Percentiles rank a stretch among this genome's conserved stretches.
These are phyloP conservation scores for Pythium pectinolyticum DNA, from an alignment of 352 stramenopile species.

Conservation along the genomic window DNA sequence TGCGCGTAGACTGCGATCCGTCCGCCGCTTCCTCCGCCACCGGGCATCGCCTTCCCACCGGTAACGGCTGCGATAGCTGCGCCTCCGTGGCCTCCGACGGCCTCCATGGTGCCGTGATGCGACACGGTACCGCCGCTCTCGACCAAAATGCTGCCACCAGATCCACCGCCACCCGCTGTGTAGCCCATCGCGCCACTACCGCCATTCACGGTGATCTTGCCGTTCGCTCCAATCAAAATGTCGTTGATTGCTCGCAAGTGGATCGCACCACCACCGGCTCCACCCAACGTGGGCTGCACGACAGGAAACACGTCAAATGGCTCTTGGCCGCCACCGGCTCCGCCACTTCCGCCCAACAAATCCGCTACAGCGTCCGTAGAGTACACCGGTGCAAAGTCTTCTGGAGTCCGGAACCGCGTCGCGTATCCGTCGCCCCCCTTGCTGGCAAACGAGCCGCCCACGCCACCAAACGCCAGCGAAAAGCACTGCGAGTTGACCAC, in stretches of 20 bases:
- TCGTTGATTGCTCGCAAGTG: slow-evolving; percentile 93
- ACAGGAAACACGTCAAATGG: slow-evolving; percentile 80
- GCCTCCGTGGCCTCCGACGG: slow-evolving; percentile 82
- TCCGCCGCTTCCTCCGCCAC: slow-evolving; percentile 88
- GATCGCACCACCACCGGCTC: slow-evolving; percentile 87
- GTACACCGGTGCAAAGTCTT: slow-evolving; percentile 34
- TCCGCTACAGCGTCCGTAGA: slow-evolving; percentile 59
- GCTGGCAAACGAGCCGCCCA: slow-evolving; percentile 64
- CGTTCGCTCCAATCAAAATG: slow-evolving; percentile 84
- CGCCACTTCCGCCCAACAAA: slow-evolving; percentile 91
- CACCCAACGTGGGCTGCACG: slow-evolving; percentile 77
- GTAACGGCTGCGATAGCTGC: slow-evolving; percentile 25
- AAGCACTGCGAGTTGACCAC: slow-evolving; percentile 81
- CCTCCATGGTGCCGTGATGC: slow-evolving; percentile 76
- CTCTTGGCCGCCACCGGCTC: slow-evolving; percentile 77
- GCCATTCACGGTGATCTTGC: slow-evolving; percentile 78
- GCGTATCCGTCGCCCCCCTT: slow-evolving; percentile 59
- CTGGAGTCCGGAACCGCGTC: slow-evolving; percentile 14
- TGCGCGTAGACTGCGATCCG: slow-evolving; percentile 89
- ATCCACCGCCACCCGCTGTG: slow-evolving; percentile 60
- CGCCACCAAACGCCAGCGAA: slow-evolving; percentile 89
- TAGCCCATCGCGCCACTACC: slow-evolving; percentile 47
- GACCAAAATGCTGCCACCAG: slow-evolving; percentile 52
- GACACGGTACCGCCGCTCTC: slow-evolving; percentile 49
- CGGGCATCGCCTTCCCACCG: slow-evolving; percentile 35